Percentiles rank a stretch among this genome's conserved stretches.
Conservation (phyloP, 352 stramenopile species). For the Peronospora farinosa region DNA sequence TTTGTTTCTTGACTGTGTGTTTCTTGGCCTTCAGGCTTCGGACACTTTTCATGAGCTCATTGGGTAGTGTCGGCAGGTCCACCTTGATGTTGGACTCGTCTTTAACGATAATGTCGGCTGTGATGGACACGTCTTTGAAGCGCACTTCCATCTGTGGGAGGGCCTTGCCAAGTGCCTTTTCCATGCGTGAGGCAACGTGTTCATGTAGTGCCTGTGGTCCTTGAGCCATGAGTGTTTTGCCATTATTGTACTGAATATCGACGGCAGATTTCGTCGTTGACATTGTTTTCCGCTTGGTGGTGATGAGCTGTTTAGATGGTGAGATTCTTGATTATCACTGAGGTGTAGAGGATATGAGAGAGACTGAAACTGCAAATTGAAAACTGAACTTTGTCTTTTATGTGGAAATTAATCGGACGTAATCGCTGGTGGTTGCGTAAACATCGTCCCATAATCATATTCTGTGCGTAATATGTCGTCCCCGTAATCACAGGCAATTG, state of each 20-base stretch:
- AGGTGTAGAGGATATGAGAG: too few relatives aligned
- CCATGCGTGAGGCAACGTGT: conserved; percentile 24
- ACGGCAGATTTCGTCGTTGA: too few relatives aligned
- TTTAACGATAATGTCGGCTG: conserved; percentile 24
- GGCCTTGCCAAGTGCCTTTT: conserved; percentile 23
- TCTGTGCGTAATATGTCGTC: too few relatives aligned
- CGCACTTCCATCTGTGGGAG: conserved; percentile 46
- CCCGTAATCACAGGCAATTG: too few relatives aligned
- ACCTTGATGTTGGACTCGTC: conserved; percentile 11
- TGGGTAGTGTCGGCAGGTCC: conserved; percentile 20
- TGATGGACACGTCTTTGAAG: conserved; percentile 28
- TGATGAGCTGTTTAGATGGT: too few relatives aligned
- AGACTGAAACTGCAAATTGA: too few relatives aligned
- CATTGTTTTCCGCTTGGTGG: too few relatives aligned
- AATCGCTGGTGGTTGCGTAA: too few relatives aligned
- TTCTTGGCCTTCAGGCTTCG: conserved; percentile 23
- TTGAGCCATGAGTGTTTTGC: conserved; percentile 29
- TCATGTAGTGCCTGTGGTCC: conserved; percentile 29
- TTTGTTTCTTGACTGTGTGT: conserved; percentile 29
- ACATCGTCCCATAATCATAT: too few relatives aligned
- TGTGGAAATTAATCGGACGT: too few relatives aligned
- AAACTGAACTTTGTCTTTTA: too few relatives aligned
- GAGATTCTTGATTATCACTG: too few relatives aligned
- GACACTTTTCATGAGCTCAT: conserved; percentile 19
- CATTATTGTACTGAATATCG: conserved; percentile 22